These are phyloP conservation scores for Leptomonas pyrrhocoris DNA, from an alignment of 208 protist species.

Conservation along the genomic window DNA sequence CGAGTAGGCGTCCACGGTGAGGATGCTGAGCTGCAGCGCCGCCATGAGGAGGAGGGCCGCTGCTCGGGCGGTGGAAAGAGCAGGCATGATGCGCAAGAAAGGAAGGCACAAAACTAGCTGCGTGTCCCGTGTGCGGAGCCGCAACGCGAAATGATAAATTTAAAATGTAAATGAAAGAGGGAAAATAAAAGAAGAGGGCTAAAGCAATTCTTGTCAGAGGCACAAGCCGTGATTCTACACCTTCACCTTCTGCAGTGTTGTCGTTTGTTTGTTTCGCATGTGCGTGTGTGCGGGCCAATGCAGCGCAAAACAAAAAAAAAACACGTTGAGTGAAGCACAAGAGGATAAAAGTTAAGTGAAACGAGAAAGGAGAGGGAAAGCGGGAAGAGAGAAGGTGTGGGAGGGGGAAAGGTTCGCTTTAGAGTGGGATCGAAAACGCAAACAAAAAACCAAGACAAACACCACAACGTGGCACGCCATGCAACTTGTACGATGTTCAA, in stretches of 20 bases:
- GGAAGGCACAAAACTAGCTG: neutral
- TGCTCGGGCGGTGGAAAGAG: neutral
- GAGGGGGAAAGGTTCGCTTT: neutral
- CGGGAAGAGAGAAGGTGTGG: conserved; percentile 8
- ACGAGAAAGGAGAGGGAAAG: neutral
- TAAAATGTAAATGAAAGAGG: conserved; percentile 1
- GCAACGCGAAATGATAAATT: no score
- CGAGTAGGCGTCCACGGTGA: conserved; percentile 36
- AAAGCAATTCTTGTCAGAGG: no score
- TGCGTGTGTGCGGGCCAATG: no score
- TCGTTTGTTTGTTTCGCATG: no score
- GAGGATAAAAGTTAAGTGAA: no score
- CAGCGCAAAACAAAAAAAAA: no score
- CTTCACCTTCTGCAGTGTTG: no score
- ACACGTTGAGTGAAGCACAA: neutral
- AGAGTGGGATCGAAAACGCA: no score
- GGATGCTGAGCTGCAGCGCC: conserved; percentile 17
- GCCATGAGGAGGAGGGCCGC: conserved; percentile 16
- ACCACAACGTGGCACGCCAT: no score
- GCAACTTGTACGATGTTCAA: no score
- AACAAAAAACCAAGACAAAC: no score
- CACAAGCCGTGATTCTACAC: no score
- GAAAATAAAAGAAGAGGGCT: neutral
- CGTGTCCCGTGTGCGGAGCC: neutral
- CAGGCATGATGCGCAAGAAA: conserved; percentile 2